phyloP scores from a whole-genome alignment of 1,284 basidiomycete genomes.

The Ustilago cynodontis region DNA sequence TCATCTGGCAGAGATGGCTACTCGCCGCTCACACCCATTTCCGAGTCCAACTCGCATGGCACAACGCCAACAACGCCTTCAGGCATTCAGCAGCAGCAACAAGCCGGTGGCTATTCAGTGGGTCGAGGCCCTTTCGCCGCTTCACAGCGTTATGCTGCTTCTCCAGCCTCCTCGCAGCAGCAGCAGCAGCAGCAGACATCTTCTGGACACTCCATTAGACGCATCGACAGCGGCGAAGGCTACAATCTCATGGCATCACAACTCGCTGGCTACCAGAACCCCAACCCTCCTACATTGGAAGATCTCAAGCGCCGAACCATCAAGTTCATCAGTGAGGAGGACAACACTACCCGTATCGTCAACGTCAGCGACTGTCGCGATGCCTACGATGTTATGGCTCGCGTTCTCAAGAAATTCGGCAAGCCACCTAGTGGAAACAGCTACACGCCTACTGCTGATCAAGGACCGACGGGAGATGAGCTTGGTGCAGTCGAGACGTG shows the following conservation, averaged over 20 bases:
- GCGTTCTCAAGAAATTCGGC: conserved; percentile 67
- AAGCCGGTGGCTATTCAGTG: conserved; percentile 56
- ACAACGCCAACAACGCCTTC: conserved; percentile 47
- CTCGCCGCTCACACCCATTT: conserved; percentile 56
- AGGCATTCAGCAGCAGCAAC: conserved; percentile 38
- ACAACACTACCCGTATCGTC: conserved; percentile 64
- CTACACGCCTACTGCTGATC: conserved; percentile 61
- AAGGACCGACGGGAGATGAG: conserved; percentile 49
- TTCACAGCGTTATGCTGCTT: conserved; percentile 31
- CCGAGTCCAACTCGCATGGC: conserved; percentile 44
- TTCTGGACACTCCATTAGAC: conserved; percentile 23
- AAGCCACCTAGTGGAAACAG: conserved; percentile 59
- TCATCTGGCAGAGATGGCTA: conserved; percentile 23
- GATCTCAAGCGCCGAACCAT: conserved; percentile 64
- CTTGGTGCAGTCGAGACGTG: conserved; percentile 52
- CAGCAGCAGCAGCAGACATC: conserved; percentile 24
- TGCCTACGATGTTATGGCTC: conserved; percentile 64
- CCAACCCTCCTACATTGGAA: conserved; percentile 52
- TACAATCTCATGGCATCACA: conserved; percentile 26
- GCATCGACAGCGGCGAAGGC: conserved; percentile 50
- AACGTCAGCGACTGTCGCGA: conserved; percentile 65
- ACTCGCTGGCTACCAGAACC: conserved; percentile 22
- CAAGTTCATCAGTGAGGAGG: conserved; percentile 67
- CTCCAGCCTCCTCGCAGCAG: conserved; percentile 30
- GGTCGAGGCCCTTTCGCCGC: conserved; percentile 57